A percentile compares a stretch with the other conserved stretches of the same genome.
Evolutionary conservation across 2,329 filamentous ascomycete species (phyloP).

Genomic region (Pestalotiopsis fici): DNA sequence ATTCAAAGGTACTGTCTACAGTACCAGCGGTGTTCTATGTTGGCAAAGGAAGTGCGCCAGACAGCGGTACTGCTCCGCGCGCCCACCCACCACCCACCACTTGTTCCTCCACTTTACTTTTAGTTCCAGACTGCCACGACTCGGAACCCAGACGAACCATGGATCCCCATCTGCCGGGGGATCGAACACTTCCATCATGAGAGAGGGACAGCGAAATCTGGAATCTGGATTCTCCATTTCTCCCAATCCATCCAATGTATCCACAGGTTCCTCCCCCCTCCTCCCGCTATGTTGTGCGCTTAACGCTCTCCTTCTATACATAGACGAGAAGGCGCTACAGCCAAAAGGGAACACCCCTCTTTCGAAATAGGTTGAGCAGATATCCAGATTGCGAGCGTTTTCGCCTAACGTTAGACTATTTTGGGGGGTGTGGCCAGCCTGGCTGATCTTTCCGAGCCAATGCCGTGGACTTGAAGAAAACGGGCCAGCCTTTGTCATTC

Average conservation of each 20-base stretch:
- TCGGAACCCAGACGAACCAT: background rate
- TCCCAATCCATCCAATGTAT: background rate
- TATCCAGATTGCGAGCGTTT: background rate
- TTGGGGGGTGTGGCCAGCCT: background rate
- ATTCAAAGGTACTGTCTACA: background rate
- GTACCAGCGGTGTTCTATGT: too few species aligned
- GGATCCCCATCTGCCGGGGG: slow-evolving; percentile 5
- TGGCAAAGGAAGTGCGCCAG: slow-evolving; percentile 12
- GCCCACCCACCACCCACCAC: slow-evolving; percentile 19
- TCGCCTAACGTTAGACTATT: slow-evolving; percentile 3
- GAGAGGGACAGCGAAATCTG: slow-evolving; percentile 16
- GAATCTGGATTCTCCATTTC: background rate
- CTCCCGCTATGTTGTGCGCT: slow-evolving; percentile 24
- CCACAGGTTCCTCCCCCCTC: background rate
- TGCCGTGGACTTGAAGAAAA: background rate
- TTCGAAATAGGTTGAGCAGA: background rate
- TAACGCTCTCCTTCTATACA: slow-evolving; percentile 19
- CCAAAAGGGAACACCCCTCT: background rate
- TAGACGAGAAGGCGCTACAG: slow-evolving; percentile 4
- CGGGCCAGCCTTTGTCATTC: background rate
- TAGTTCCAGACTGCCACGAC: background rate
- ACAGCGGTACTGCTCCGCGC: slow-evolving; percentile 14
- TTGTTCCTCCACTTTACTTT: slow-evolving; percentile 18
- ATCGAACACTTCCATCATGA: background rate
- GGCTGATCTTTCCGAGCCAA: slow-evolving; percentile 4